A percentile compares a stretch with the other conserved stretches of the same genome.
Conservation (phyloP, 1,284 basidiomycete species). For the Melanopsichium pennsylvanicum region DNA sequence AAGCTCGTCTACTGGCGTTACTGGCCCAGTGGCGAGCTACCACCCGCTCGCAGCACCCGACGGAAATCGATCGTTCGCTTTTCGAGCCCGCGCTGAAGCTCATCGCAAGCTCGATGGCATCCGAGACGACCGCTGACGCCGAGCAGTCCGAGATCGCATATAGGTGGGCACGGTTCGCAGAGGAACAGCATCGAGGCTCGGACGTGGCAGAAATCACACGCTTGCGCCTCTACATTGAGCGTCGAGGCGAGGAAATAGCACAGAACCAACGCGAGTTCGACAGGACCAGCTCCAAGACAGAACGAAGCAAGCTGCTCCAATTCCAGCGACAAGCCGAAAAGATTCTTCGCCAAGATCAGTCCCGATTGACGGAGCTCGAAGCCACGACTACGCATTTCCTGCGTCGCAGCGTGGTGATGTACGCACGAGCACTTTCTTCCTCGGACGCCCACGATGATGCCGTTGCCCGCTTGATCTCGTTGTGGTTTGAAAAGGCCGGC, state of each 20-base stretch:
- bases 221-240: slow-evolving; percentile 77
- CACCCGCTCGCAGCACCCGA: slow-evolving; percentile 82
- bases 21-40: slow-evolving; percentile 81
- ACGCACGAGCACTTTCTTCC: slow-evolving; percentile 75
- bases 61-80: slow-evolving; percentile 76
- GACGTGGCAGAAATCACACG: slow-evolving; percentile 78
- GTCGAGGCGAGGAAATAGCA: slow-evolving; percentile 73
- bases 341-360: slow-evolving; percentile 44
- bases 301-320: slow-evolving; percentile 19
- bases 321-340: slow-evolving; percentile 43
- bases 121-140: slow-evolving; percentile 7
- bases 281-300: slow-evolving; percentile 17
- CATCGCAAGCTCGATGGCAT: background rate
- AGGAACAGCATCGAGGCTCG: slow-evolving; percentile 78
- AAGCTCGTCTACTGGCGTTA: slow-evolving; percentile 67
- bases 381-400: slow-evolving; percentile 72
- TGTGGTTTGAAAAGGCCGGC: slow-evolving; percentile 88
- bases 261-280: slow-evolving; percentile 71
- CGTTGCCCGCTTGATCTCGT: slow-evolving; percentile 81
- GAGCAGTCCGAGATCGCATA: slow-evolving; percentile 77
- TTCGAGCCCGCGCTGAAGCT: slow-evolving; percentile 74
- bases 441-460: slow-evolving; percentile 78
- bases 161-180: slow-evolving; percentile 86
- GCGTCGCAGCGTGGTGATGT: slow-evolving; percentile 80
- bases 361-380: slow-evolving; percentile 33